Percentiles rank a stretch among this genome's conserved stretches.
These are phyloP conservation scores for Endocladia muricata DNA, from an alignment of 31 red algal species.

Conservation along the genomic window DNA sequence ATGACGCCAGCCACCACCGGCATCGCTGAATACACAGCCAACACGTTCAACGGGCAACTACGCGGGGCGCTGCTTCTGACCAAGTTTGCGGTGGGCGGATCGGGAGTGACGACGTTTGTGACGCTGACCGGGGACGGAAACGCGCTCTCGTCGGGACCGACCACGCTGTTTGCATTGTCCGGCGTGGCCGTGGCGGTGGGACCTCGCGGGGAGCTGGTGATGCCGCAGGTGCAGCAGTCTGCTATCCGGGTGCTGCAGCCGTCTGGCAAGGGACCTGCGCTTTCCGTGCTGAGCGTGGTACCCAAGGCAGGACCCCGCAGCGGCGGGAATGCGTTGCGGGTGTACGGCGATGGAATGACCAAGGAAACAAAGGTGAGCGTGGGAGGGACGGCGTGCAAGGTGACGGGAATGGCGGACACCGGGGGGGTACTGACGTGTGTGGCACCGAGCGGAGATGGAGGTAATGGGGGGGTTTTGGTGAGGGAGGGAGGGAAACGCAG, in stretches of 20 bases:
- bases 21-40: constrained; percentile 19
- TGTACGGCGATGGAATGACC: background rate
- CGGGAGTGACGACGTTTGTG: background rate
- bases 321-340: background rate
- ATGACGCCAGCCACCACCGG: constrained; percentile 7
- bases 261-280: background rate
- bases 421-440: background rate
- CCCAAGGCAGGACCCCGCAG: background rate
- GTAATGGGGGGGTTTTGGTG: background rate
- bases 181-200: constrained; percentile 13
- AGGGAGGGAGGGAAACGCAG: background rate
- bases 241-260: constrained; percentile 1
- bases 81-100: background rate
- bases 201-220: constrained; percentile 3
- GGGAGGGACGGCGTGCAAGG: background rate
- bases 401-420: background rate
- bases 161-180: background rate
- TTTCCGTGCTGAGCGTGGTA: background rate
- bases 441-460: background rate
- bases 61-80: background rate
- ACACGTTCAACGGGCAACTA: background rate
- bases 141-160: background rate
- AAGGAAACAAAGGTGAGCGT: background rate
- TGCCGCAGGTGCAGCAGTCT: constrained; percentile 7
- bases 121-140: background rate